Percentiles rank a stretch among this genome's conserved stretches.
phyloP scores from a whole-genome alignment of 2,329 filamentous ascomycete genomes.

The Aspergillus awamori region DNA sequence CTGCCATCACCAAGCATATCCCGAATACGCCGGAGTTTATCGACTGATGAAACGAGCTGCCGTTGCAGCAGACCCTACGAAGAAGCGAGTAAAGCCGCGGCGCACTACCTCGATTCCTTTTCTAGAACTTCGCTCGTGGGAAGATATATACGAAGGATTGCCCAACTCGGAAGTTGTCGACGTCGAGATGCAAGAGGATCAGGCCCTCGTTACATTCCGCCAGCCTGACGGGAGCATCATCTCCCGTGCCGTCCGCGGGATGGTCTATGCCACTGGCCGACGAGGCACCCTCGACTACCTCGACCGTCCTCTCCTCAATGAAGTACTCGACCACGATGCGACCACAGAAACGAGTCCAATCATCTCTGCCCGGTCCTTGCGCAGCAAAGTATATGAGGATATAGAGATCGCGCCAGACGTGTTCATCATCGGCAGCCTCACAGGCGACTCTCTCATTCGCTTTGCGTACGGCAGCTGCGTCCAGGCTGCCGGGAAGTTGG shows the following conservation, averaged over 20 bases:
- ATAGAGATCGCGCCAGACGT: slow-evolving; percentile 57
- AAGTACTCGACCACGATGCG: slow-evolving; percentile 45
- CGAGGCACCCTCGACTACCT: slow-evolving; percentile 59
- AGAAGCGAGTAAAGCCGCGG: slow-evolving; percentile 30
- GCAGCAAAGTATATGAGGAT: slow-evolving; percentile 54
- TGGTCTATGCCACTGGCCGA: slow-evolving; percentile 60
- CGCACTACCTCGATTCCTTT: slow-evolving; percentile 49
- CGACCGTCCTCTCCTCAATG: slow-evolving; percentile 47
- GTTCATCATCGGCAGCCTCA: slow-evolving; percentile 62
- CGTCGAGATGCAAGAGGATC: slow-evolving; percentile 35
- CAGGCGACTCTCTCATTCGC: slow-evolving; percentile 62
- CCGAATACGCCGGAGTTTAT: slow-evolving; percentile 64
- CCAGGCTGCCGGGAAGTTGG: slow-evolving; percentile 58
- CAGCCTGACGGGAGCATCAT: slow-evolving; percentile 47
- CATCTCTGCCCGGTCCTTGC: slow-evolving; percentile 58
- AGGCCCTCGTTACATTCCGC: slow-evolving; percentile 48
- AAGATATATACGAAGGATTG: slow-evolving; percentile 56
- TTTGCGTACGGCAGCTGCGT: slow-evolving; percentile 63
- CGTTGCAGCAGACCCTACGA: slow-evolving; percentile 22
- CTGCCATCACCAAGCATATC: slow-evolving; percentile 64
- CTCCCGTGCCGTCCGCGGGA: slow-evolving; percentile 50
- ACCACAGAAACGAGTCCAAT: slow-evolving; percentile 28
- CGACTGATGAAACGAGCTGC: slow-evolving; percentile 61
- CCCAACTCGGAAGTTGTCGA: slow-evolving; percentile 55
- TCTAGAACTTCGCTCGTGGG: slow-evolving; percentile 54